Percentiles rank a stretch among this genome's conserved stretches.
Conservation (phyloP, 2,329 filamentous ascomycete species). For the Xylaria sp. region DNA sequence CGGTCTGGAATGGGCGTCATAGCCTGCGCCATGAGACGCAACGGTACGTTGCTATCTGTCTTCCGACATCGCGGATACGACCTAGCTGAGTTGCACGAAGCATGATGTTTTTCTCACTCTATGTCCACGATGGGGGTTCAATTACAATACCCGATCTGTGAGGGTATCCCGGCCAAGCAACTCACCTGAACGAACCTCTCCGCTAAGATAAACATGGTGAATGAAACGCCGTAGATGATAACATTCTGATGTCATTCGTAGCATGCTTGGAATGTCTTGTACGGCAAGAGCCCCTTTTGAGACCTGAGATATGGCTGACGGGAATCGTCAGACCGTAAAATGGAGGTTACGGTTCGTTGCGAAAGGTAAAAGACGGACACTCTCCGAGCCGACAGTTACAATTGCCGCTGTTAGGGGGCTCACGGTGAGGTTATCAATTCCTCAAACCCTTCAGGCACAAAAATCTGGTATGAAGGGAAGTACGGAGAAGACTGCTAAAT, state of each 20-base stretch:
- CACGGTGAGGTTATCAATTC: neutral
- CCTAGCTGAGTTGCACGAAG: too few species aligned
- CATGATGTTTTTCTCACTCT: constrained; percentile 42
- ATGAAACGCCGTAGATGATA: neutral
- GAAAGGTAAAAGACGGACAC: neutral
- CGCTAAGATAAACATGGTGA: neutral
- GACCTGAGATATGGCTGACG: neutral
- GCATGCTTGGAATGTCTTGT: neutral
- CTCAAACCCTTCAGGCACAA: neutral
- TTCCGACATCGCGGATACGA: neutral
- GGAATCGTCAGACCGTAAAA: neutral
- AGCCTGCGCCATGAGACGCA: neutral
- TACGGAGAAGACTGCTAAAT: neutral
- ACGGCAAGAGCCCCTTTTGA: neutral
- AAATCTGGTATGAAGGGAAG: neutral
- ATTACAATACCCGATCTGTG: neutral
- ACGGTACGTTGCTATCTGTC: constrained; percentile 16
- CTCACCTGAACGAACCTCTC: neutral
- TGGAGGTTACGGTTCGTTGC: neutral
- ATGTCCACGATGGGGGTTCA: neutral
- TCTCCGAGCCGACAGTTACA: neutral
- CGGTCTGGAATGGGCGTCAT: neutral
- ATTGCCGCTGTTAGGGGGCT: constrained; percentile 7
- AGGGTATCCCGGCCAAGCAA: neutral
- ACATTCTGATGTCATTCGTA: neutral